phyloP scores from a whole-genome alignment of 192 early-diverging fungal genomes.

The Podila minutissima region DNA sequence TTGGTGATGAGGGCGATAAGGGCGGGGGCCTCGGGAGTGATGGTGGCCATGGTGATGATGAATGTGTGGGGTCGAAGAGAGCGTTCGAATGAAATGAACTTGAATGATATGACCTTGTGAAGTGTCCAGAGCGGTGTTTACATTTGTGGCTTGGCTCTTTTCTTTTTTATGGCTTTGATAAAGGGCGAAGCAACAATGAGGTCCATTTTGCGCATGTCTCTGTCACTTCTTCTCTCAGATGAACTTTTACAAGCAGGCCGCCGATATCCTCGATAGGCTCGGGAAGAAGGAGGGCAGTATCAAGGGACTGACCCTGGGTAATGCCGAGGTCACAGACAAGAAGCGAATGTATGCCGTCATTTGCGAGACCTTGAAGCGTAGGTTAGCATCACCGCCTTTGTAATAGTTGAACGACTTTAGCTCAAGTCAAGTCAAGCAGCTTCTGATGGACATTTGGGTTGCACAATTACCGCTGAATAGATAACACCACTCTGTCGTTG shows the following conservation, averaged over 20 bases:
- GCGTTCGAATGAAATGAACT: neutral
- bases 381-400: neutral
- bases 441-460: neutral
- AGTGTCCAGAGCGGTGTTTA: neutral
- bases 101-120: neutral
- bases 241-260: constrained; percentile 81
- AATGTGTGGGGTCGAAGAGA: neutral
- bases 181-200: neutral
- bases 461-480: constrained; percentile 13
- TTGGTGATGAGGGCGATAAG: constrained; percentile 47
- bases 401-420: neutral
- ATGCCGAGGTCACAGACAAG: constrained; percentile 72
- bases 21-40: constrained; percentile 45
- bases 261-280: constrained; percentile 79
- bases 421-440: neutral
- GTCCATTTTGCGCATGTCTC: too few relatives aligned
- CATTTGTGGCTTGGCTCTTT: constrained; percentile 3
- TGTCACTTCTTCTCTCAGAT: constrained; percentile 26
- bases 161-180: neutral
- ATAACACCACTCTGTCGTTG: constrained; percentile 58
- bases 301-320: constrained; percentile 77
- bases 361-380: constrained; percentile 92
- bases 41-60: constrained; percentile 26
- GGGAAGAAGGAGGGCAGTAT: constrained; percentile 79
- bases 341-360: constrained; percentile 90